phyloP scores from a whole-genome alignment of 805 yeast species.

The Yarrowia keelungensis region DNA sequence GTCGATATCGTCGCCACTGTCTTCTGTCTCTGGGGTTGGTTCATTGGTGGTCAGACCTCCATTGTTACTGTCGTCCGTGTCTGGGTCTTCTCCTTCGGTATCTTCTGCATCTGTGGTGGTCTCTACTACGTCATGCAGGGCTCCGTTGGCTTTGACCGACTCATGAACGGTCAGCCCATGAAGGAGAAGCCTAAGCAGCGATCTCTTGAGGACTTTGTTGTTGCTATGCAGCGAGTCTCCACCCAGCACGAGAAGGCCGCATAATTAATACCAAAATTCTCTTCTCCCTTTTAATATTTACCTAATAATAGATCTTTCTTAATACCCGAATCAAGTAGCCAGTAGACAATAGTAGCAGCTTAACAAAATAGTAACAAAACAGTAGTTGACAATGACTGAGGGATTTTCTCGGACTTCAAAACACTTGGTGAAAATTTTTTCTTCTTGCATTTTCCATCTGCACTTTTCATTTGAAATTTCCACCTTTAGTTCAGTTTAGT shows the following conservation, averaged over 20 bases:
- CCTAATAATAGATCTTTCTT: conserved; percentile 38
- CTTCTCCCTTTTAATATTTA: conserved; percentile 38
- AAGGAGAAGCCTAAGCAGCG: conserved; percentile 56
- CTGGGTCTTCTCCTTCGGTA: conserved; percentile 96
- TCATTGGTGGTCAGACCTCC: conserved; percentile 97
- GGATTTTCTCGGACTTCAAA: no score
- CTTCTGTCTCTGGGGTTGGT: conserved; percentile 95
- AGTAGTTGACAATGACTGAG: no score
- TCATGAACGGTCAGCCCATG: conserved; percentile 61
- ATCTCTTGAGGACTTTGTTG: conserved; percentile 65
- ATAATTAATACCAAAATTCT: conserved; percentile 42
- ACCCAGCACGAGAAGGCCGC: conserved; percentile 68
- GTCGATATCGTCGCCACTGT: conserved; percentile 92
- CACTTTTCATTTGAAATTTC: neutral
- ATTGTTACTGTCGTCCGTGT: conserved; percentile 92
- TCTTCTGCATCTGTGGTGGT: conserved; percentile 96
- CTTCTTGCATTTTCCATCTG: neutral
- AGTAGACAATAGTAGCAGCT: no score
- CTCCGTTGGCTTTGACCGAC: conserved; percentile 57
- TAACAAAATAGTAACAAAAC: no score
- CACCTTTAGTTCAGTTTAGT: neutral
- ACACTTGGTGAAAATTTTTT: neutral
- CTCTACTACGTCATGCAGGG: conserved; percentile 91
- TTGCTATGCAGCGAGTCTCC: conserved; percentile 69
- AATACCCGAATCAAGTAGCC: neutral